Conservation (phyloP, 2,329 filamentous ascomycete species). For the Stachybotrys echinatus region DNA sequence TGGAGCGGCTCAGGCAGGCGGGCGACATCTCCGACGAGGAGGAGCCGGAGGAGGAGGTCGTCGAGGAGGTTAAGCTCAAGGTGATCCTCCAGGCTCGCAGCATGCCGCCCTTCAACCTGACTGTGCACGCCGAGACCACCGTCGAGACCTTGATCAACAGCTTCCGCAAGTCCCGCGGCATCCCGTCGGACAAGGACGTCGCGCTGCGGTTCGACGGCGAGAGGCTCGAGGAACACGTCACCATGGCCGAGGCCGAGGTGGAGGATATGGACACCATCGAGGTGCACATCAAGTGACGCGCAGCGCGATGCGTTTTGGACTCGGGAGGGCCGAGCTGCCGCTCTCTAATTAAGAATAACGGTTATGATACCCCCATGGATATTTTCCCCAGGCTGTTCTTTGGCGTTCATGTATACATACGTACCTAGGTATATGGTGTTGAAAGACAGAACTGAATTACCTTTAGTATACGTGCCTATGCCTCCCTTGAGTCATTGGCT, state of each 20-base stretch:
- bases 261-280: constrained; percentile 72
- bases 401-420: too few relatives aligned
- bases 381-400: too few relatives aligned
- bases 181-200: constrained; percentile 49
- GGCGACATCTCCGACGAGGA: constrained; percentile 28
- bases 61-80: constrained; percentile 31
- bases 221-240: constrained; percentile 52
- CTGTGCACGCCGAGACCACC: constrained; percentile 48
- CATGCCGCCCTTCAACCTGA: constrained; percentile 43
- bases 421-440: too few relatives aligned
- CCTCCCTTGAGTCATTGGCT: too few relatives aligned
- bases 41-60: constrained; percentile 16
- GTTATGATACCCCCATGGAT: neutral
- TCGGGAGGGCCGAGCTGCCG: neutral
- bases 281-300: constrained; percentile 54
- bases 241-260: constrained; percentile 64
- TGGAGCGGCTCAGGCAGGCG: constrained; percentile 35
- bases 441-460: too few relatives aligned
- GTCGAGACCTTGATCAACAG: constrained; percentile 57
- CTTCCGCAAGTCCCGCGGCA: constrained; percentile 50
- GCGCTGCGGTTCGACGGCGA: constrained; percentile 74
- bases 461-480: too few relatives aligned
- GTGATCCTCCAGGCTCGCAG: constrained; percentile 51
- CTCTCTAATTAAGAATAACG: neutral
- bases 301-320: too few relatives aligned